Base-by-base conservation (phyloP, 2,329 filamentous ascomycete genomes). In the Clonostachys chloroleuca region DNA sequence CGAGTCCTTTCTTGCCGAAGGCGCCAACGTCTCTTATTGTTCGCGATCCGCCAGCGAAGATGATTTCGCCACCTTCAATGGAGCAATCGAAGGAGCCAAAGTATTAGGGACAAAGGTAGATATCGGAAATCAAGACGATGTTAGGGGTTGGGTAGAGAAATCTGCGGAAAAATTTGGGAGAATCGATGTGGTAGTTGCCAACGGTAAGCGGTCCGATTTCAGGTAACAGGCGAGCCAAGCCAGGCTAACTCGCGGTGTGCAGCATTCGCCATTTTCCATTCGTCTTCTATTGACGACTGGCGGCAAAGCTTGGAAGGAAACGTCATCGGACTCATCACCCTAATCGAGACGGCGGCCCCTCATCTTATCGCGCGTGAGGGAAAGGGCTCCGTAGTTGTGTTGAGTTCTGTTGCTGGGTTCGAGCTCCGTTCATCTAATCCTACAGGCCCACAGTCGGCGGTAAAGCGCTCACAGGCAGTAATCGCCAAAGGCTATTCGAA, bases 11-110 rank as follows among this genome's bases (percentile, higher is more conserved):
- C 50, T 60, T 12, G 17, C 40, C n/a, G 58, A 59, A 33, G 55
- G 58, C 6, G 58, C 55, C 12, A 59, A 60, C 17, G 58, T 60
- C 5, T 60, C 58, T 2, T 60, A 57, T 5, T 58, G 58, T 6
- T 49, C 57, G 8, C 54, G 57, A 5, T 47, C 47, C 4, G 39
- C 52, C 2, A 48, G 46, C 2, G 51, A 50, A 8, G 46, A 60
- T 17, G 55, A 60, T 10, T 60, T 60, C 13, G 37, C 35, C 3
- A n/a, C 14, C 12, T 54, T 54, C 34, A 45, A 47, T 9, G 50
- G 41, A 4, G 42, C 47, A 5, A 33, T 40, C 1, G 36, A 49
- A 5, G 49, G 45, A 12, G 51, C 54, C 6, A 49, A 48, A 4
- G 58, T 51, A 3, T 42, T 57, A 9, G 56, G 58, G 1, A 45